A percentile compares a stretch with the other conserved stretches of the same genome.
phyloP scores from a whole-genome alignment of 2,329 filamentous ascomycete species.

The Dryadomyces quercus-mongolicae region DNA sequence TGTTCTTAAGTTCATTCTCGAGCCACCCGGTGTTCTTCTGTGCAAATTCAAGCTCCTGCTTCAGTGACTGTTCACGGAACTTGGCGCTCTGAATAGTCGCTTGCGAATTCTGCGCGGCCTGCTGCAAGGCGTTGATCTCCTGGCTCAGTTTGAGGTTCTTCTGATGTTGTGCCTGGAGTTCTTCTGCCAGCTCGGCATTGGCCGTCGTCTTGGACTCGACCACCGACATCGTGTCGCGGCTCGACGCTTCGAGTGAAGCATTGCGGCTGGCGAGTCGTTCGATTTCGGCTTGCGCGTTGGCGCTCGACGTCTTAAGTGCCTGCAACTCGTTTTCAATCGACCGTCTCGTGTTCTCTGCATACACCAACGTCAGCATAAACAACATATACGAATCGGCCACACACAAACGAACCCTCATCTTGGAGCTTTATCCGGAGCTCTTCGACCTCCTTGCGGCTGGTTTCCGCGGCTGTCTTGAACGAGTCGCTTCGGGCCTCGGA shows the following conservation, averaged over 20 bases:
- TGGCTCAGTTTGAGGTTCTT: conserved; percentile 76
- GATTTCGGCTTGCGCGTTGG: conserved; percentile 62
- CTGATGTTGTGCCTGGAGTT: conserved; percentile 78
- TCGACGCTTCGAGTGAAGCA: conserved; percentile 76
- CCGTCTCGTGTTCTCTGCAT: conserved; percentile 61
- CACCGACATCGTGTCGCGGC: conserved; percentile 77
- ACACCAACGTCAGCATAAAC: background rate
- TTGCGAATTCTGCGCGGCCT: conserved; percentile 71
- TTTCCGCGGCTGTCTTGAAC: conserved; percentile 71
- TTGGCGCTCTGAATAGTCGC: conserved; percentile 70
- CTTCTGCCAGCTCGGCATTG: conserved; percentile 74
- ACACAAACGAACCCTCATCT: conserved; percentile 54
- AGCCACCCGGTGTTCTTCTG: conserved; percentile 91
- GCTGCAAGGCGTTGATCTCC: conserved; percentile 70
- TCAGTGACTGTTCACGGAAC: conserved; percentile 79
- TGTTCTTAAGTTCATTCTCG: conserved; percentile 81
- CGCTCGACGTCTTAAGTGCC: conserved; percentile 60
- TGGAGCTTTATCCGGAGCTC: conserved; percentile 70
- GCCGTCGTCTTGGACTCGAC: conserved; percentile 82
- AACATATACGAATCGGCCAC: background rate
- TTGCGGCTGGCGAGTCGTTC: conserved; percentile 73
- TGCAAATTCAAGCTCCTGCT: conserved; percentile 81
- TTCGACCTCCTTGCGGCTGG: conserved; percentile 72
- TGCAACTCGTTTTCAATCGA: conserved; percentile 73
- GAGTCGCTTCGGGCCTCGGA: conserved; percentile 73